Conservation (phyloP, 2,329 filamentous ascomycete genomes). For the Fusarium acutatum region DNA sequence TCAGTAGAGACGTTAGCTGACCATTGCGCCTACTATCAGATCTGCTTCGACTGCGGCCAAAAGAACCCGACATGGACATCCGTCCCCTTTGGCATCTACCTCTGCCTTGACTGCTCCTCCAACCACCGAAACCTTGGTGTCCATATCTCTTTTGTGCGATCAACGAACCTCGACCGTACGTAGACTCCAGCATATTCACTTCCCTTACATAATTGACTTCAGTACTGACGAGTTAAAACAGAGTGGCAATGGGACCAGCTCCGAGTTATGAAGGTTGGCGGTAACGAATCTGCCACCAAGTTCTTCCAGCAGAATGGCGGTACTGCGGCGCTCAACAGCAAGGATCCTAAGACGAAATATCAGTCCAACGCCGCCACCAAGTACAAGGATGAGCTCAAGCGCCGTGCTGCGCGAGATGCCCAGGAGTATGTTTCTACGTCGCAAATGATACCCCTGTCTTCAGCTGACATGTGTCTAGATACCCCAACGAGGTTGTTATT, state of each 20-base stretch:
- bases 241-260: conserved; percentile 99
- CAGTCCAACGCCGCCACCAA: conserved; percentile 91
- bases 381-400: conserved; percentile 97
- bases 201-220: not conserved
- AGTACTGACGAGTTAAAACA: conserved; percentile 46
- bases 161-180: conserved; percentile 97
- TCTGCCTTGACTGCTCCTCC: conserved; percentile 96
- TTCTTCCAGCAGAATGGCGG: conserved; percentile 98
- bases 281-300: conserved; percentile 97
- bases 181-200: conserved; percentile 15
- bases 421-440: conserved; percentile 72
- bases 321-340: conserved; percentile 91
- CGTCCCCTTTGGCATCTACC: conserved; percentile 95
- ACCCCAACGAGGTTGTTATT: conserved; percentile 85
- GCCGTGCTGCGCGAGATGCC: conserved; percentile 82
- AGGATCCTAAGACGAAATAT: conserved; percentile 97
- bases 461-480: conserved; percentile 60
- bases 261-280: conserved; percentile 96
- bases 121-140: conserved; percentile 98
- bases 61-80: conserved; percentile 99
- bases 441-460: not conserved
- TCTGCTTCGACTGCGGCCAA: conserved; percentile 97
- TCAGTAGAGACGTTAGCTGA: conserved; percentile 7
- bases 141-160: conserved; percentile 98
- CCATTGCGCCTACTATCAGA: conserved; percentile 56